A percentile compares a stretch with the other conserved stretches of the same genome.
Conservation (phyloP, 2,329 filamentous ascomycete species). For the Sporothrix curviconia region DNA sequence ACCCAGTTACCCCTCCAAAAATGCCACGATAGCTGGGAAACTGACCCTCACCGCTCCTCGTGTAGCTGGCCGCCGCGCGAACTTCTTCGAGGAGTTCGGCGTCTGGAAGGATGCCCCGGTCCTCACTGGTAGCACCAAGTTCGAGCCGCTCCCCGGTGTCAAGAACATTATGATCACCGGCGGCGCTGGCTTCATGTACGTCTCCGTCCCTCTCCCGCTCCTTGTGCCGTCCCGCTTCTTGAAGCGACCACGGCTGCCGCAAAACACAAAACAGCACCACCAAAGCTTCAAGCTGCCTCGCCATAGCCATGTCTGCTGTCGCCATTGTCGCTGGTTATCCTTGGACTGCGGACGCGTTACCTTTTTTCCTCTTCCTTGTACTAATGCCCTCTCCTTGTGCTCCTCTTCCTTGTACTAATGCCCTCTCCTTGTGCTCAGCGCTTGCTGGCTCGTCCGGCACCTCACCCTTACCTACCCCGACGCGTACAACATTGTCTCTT, state of each 20-base stretch:
- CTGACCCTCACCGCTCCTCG: conserved; percentile 13
- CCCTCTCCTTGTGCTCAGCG: conserved; percentile 51
- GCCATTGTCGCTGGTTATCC: no score
- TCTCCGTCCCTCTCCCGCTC: conserved; percentile 24
- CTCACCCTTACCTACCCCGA: conserved; percentile 65
- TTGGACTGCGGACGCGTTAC: not conserved
- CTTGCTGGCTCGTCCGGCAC: conserved; percentile 77
- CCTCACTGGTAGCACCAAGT: conserved; percentile 62
- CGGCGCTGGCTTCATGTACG: conserved; percentile 79
- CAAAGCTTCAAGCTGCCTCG: no score
- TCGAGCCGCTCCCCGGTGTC: conserved; percentile 60
- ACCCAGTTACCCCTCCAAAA: not conserved
- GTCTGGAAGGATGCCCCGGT: conserved; percentile 68
- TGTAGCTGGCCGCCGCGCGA: conserved; percentile 24
- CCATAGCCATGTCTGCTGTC: no score
- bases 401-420: no score
- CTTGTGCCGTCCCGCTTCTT: not conserved
- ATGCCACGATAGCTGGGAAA: not conserved
- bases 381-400: no score
- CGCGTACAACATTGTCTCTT: conserved; percentile 72
- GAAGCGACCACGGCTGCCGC: not conserved
- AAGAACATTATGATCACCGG: conserved; percentile 81
- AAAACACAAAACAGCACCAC: no score
- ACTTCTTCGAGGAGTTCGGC: conserved; percentile 52
- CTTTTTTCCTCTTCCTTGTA: no score